Percentiles rank a stretch among this genome's conserved stretches.
phyloP scores from a whole-genome alignment of 345 rosid genomes.

The Geranium brycei region DNA sequence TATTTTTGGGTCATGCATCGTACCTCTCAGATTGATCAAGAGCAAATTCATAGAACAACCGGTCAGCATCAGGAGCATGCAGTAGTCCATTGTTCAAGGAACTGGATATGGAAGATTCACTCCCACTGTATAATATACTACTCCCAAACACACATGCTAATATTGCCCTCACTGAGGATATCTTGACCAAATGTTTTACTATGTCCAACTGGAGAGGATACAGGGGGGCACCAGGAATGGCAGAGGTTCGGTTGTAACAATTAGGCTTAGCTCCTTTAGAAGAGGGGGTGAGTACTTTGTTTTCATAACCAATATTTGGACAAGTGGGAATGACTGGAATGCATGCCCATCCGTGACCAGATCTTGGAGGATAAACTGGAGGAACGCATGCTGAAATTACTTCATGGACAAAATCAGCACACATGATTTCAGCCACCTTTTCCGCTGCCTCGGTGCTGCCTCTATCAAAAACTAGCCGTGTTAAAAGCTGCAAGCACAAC shows the following conservation, averaged over 20 bases:
- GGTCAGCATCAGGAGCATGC: slow-evolving; percentile 60
- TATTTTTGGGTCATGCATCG: slow-evolving; percentile 5
- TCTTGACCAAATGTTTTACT: slow-evolving; percentile 79
- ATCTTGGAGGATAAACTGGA: slow-evolving; percentile 89
- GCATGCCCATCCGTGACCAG: slow-evolving; percentile 98
- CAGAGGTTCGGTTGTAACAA: slow-evolving; percentile 55
- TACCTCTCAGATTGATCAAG: slow-evolving; percentile 99
- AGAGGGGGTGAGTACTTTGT: slow-evolving; percentile 54
- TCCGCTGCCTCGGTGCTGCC: slow-evolving; percentile 96
- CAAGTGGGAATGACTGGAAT: slow-evolving; percentile 60
- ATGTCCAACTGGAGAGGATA: slow-evolving; percentile 90
- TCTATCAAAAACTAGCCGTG: slow-evolving; percentile 87
- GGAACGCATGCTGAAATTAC: slow-evolving; percentile 94
- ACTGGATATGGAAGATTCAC: slow-evolving; percentile 55
- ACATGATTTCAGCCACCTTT: slow-evolving; percentile 89
- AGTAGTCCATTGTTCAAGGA: slow-evolving; percentile 47
- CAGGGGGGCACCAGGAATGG: slow-evolving; percentile 63
- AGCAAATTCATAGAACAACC: slow-evolving; percentile 82
- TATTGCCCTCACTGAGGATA: slow-evolving; percentile 87
- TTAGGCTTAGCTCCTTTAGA: slow-evolving; percentile 63
- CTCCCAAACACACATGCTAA: slow-evolving; percentile 96
- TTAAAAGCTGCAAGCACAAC: slow-evolving; percentile 62
- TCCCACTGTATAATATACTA: slow-evolving; percentile 63
- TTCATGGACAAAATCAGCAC: slow-evolving; percentile 96
- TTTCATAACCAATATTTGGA: slow-evolving; percentile 39